Evolutionary conservation across 164 flowering plant genomes (phyloP).

Genomic region (Kalanchoe fedtschenkoi): DNA sequence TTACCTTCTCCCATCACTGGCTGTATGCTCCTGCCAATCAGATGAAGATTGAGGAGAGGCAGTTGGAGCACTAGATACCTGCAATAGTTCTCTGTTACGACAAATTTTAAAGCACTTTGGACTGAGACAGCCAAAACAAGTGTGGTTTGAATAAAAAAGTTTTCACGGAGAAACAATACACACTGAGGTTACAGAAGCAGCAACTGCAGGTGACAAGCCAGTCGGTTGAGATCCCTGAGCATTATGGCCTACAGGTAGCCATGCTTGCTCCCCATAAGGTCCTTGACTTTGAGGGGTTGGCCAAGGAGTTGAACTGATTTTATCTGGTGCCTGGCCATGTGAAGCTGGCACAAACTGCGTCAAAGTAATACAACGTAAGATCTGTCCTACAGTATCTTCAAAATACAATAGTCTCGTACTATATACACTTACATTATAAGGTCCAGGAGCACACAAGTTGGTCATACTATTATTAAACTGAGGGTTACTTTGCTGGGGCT

Average conservation of each 20-base stretch:
- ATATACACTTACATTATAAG: constrained; percentile 50
- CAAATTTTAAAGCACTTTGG: neutral
- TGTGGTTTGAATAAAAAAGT: neutral
- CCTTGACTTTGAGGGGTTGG: constrained; percentile 52
- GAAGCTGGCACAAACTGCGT: constrained; percentile 51
- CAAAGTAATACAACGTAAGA: constrained; percentile 5
- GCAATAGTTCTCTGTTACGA: constrained; percentile 8
- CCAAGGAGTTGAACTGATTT: constrained; percentile 34
- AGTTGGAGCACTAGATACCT: constrained; percentile 31
- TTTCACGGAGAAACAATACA: constrained; percentile 7
- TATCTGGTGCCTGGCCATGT: constrained; percentile 46
- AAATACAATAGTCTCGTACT: neutral
- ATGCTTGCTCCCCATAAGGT: constrained; percentile 46
- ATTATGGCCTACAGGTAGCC: constrained; percentile 53
- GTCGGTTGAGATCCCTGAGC: constrained; percentile 30
- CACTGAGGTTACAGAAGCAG: constrained; percentile 26
- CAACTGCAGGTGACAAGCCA: constrained; percentile 37
- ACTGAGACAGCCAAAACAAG: neutral
- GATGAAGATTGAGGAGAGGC: constrained; percentile 33
- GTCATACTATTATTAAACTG: constrained; percentile 29
- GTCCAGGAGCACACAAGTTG: constrained; percentile 43
- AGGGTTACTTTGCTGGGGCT: constrained; percentile 37
- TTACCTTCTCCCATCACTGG: constrained; percentile 90
- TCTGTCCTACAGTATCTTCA: neutral
- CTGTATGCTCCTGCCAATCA: constrained; percentile 93